Conservation (phyloP, 768 basidiomycete species). For the Paxillus rubicundulus region DNA sequence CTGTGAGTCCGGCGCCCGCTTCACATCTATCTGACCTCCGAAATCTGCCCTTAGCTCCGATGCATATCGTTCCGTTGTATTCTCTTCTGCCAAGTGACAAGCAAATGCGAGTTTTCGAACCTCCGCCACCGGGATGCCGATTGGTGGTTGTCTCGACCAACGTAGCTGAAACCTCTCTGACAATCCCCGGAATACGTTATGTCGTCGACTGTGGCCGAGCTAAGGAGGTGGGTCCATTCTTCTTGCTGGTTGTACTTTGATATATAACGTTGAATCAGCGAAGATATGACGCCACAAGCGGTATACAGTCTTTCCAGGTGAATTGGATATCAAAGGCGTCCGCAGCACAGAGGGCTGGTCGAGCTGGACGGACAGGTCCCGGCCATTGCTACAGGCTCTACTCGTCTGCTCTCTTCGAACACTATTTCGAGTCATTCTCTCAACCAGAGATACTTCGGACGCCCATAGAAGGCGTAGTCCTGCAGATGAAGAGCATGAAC, state of each 20-base stretch:
- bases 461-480: slow-evolving; percentile 93
- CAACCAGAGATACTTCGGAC: slow-evolving; percentile 91
- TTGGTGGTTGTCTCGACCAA: slow-evolving; percentile 95
- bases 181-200: slow-evolving; percentile 95
- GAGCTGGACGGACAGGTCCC: slow-evolving; percentile 96
- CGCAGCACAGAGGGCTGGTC: slow-evolving; percentile 89
- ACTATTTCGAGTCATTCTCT: slow-evolving; percentile 85
- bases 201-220: slow-evolving; percentile 96
- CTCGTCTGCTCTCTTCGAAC: slow-evolving; percentile 91
- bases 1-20: slow-evolving; percentile 38
- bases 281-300: slow-evolving; percentile 73
- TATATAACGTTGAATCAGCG: slow-evolving; percentile 45
- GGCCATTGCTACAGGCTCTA: slow-evolving; percentile 98
- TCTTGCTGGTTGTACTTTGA: neutral
- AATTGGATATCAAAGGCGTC: slow-evolving; percentile 96
- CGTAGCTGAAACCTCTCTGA: slow-evolving; percentile 94
- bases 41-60: slow-evolving; percentile 56
- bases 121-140: slow-evolving; percentile 76
- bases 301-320: slow-evolving; percentile 90
- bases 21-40: neutral
- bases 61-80: slow-evolving; percentile 94
- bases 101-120: slow-evolving; percentile 90
- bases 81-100: slow-evolving; percentile 90
- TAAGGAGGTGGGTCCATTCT: slow-evolving; percentile 66
- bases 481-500: slow-evolving; percentile 99